Evolutionary conservation across 257 asterid genomes (phyloP).

Genomic region (Scutellaria galericulata): DNA sequence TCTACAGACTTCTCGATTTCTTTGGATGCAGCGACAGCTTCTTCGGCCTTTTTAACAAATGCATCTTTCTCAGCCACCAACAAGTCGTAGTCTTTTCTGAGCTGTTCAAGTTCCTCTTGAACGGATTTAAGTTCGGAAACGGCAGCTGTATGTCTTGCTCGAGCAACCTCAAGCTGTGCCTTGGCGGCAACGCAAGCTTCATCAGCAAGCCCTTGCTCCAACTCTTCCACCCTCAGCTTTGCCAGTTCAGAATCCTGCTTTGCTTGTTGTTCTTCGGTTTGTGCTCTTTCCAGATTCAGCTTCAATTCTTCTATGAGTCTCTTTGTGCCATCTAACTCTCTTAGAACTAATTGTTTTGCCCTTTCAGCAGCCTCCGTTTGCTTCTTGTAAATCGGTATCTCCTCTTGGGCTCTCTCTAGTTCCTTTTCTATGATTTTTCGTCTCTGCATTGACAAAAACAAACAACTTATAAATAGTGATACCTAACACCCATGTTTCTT

Average conservation of each 20-base stretch:
- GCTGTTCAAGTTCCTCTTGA: constrained; percentile 62
- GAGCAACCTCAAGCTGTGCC: constrained; percentile 97
- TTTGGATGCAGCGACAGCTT: constrained; percentile 58
- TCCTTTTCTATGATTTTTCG: constrained; percentile 83
- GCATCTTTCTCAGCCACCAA: constrained; percentile 68
- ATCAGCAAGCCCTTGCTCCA: constrained; percentile 87
- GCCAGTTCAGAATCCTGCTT: constrained; percentile 96
- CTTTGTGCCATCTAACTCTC: constrained; percentile 80
- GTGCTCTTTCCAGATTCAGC: constrained; percentile 88
- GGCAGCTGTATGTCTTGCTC: constrained; percentile 79
- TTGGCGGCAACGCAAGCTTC: constrained; percentile 88
- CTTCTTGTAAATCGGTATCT: constrained; percentile 73
- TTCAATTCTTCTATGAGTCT: constrained; percentile 86
- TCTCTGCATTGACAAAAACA: constrained; percentile 52
- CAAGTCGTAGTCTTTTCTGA: constrained; percentile 55
- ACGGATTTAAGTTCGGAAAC: constrained; percentile 68
- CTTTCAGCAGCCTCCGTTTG: constrained; percentile 78
- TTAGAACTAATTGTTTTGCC: constrained; percentile 65
- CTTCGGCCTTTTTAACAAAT: constrained; percentile 67
- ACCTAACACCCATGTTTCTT: too few species aligned
- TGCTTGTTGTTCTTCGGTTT: constrained; percentile 90
- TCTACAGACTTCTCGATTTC: constrained; percentile 87
- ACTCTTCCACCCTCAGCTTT: constrained; percentile 81
- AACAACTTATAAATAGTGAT: too few species aligned
- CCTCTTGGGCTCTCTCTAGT: constrained; percentile 77